phyloP scores from a whole-genome alignment of 495 filamentous ascomycete species.

The Penicillium odoratum region DNA sequence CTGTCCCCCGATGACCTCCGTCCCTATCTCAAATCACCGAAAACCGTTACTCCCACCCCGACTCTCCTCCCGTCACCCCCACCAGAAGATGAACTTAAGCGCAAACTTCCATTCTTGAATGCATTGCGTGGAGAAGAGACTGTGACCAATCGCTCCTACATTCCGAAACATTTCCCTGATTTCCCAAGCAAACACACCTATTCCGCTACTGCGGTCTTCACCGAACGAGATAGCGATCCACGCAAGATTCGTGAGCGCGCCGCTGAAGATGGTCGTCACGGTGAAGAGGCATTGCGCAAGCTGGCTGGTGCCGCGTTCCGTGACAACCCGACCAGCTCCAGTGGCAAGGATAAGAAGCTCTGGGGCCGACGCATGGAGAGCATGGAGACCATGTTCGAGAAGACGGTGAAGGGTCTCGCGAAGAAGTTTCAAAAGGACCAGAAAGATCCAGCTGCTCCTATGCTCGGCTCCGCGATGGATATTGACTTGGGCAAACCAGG shows the following conservation, averaged over 20 bases:
- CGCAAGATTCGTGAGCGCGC: slow-evolving; percentile 70
- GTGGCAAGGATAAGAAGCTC: slow-evolving; percentile 42
- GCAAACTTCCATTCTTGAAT: slow-evolving; percentile 51
- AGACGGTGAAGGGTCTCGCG: slow-evolving; percentile 40
- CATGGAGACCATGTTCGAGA: slow-evolving; percentile 53
- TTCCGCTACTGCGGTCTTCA: slow-evolving; percentile 63
- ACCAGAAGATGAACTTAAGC: slow-evolving; percentile 42
- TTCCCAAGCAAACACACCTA: slow-evolving; percentile 77
- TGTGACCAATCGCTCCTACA: slow-evolving; percentile 50
- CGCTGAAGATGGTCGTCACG: slow-evolving; percentile 69
- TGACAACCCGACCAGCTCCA: slow-evolving; percentile 39
- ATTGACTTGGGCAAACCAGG: slow-evolving; percentile 30
- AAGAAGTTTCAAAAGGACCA: slow-evolving; percentile 36
- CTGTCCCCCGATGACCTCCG: slow-evolving; percentile 42
- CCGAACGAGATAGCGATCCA: slow-evolving; percentile 65
- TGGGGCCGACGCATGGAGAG: slow-evolving; percentile 46
- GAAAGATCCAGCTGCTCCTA: slow-evolving; percentile 2
- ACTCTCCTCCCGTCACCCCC: slow-evolving; percentile 48
- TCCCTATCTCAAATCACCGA: slow-evolving; percentile 37
- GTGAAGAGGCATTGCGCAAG: slow-evolving; percentile 71
- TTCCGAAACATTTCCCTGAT: slow-evolving; percentile 66
- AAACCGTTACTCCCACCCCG: slow-evolving; percentile 30
- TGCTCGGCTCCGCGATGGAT: slow-evolving; percentile 31
- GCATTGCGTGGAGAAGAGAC: slow-evolving; percentile 53
- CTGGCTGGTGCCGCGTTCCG: slow-evolving; percentile 56